Conservation (phyloP, 2,329 filamentous ascomycete species). For the Coccinonectria pachysandricola region DNA sequence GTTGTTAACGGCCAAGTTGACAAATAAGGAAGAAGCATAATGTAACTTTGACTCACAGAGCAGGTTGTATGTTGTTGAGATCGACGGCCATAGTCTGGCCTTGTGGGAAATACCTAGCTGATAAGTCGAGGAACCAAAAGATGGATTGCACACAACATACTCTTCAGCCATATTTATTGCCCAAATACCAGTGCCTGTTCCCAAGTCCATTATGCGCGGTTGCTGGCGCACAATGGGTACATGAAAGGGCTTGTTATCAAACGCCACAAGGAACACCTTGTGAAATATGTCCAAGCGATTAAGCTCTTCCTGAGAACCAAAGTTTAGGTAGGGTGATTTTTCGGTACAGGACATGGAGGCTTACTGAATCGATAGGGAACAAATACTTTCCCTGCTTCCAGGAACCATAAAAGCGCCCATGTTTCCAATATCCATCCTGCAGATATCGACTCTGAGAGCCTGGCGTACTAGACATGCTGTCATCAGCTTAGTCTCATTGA, state of each 20-base stretch:
- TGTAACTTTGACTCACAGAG: constrained; percentile 18
- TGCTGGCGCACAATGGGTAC: constrained; percentile 8
- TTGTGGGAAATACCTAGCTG: constrained; percentile 11
- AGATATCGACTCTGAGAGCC: constrained; percentile 12
- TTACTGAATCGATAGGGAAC: constrained; percentile 67
- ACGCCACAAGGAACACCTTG: constrained; percentile 60
- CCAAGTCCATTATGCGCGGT: constrained; percentile 51
- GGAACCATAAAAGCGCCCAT: constrained; percentile 60
- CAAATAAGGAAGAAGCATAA: constrained; percentile 10
- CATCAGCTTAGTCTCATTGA: constrained; percentile 9
- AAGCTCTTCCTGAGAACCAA: constrained; percentile 47
- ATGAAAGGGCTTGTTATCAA: constrained; percentile 31
- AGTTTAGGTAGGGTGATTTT: no score
- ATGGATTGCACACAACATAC: constrained; percentile 32
- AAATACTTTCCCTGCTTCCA: constrained; percentile 61
- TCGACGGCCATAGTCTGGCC: constrained; percentile 29
- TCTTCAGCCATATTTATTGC: constrained; percentile 69
- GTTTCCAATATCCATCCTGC: constrained; percentile 36
- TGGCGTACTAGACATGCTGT: constrained; percentile 12
- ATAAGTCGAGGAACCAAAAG: neutral
- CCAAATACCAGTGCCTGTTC: constrained; percentile 88
- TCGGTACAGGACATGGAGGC: no score
- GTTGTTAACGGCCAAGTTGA: no score
- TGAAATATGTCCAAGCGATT: constrained; percentile 76
- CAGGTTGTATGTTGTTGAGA: constrained; percentile 30